Evolutionary conservation across 257 asterid species (phyloP).

Genomic region (Misopates orontium): DNA sequence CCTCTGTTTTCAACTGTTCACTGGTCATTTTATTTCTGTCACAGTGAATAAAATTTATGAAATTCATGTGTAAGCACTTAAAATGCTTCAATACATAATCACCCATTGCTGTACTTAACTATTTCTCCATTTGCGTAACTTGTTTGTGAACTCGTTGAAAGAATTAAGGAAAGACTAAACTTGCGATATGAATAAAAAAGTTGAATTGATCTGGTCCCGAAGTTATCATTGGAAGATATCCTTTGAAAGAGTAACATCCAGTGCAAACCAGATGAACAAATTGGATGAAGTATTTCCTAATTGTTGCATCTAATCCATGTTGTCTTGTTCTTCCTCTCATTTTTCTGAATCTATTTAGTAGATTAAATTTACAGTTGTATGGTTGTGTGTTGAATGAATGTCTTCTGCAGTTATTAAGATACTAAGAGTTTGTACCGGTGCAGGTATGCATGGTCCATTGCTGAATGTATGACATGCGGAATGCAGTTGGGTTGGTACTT

Average conservation of each 20-base stretch:
- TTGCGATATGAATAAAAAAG: no score
- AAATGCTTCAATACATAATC: no score
- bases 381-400: no score
- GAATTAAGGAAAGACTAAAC: no score
- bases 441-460: slow-evolving; percentile 93
- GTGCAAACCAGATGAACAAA: slow-evolving; percentile 3
- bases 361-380: background rate
- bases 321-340: background rate
- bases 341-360: background rate
- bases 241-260: background rate
- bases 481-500: slow-evolving; percentile 89
- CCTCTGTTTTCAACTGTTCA: background rate
- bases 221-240: background rate
- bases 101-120: no score
- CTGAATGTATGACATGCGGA: slow-evolving; percentile 78
- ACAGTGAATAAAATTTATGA: background rate
- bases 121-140: no score
- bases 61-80: background rate
- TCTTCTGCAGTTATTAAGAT: slow-evolving; percentile 17
- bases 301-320: background rate
- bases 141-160: no score
- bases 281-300: background rate
- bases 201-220: background rate
- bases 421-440: slow-evolving; percentile 13
- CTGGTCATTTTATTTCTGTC: background rate